These are phyloP conservation scores for Cryptococcus floricola DNA, from an alignment of 1,284 basidiomycete genomes.

Conservation along the genomic window DNA sequence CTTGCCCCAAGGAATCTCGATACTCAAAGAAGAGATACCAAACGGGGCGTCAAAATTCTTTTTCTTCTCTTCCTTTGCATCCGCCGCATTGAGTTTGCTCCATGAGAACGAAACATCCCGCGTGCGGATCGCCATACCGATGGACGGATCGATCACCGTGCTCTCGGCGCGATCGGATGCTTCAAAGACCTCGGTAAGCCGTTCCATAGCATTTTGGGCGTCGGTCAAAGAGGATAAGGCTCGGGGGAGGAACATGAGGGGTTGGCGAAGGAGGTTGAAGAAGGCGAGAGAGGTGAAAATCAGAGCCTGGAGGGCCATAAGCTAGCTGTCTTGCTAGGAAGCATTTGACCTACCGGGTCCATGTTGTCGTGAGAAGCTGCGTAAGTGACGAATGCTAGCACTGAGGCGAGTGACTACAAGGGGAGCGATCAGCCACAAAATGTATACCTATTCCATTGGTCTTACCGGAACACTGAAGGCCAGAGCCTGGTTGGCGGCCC, in stretches of 20 bases:
- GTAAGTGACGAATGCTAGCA: constrained; percentile 82
- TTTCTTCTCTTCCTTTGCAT: neutral
- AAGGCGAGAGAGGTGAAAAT: constrained; percentile 79
- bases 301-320: constrained; percentile 20
- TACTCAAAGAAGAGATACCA: constrained; percentile 58
- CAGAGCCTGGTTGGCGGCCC: constrained; percentile 51
- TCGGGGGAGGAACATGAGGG: constrained; percentile 58
- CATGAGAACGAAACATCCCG: constrained; percentile 71
- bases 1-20: constrained; percentile 66
- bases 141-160: constrained; percentile 51
- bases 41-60: constrained; percentile 53
- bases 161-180: constrained; percentile 66
- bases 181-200: constrained; percentile 67
- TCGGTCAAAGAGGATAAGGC: constrained; percentile 73
- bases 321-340: too few relatives aligned
- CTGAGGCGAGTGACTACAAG: constrained; percentile 59
- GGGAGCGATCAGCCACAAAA: too few relatives aligned
- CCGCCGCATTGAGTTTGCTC: constrained; percentile 49
- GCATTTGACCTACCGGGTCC: constrained; percentile 38
- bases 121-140: constrained; percentile 63
- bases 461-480: constrained; percentile 58
- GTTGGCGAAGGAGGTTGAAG: constrained; percentile 57
- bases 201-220: constrained; percentile 66
- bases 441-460: too few relatives aligned
- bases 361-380: constrained; percentile 64